Percentiles rank a stretch among this genome's conserved stretches.
phyloP scores from a whole-genome alignment of 2,329 filamentous ascomycete species.

The Monilinia fructigena region DNA sequence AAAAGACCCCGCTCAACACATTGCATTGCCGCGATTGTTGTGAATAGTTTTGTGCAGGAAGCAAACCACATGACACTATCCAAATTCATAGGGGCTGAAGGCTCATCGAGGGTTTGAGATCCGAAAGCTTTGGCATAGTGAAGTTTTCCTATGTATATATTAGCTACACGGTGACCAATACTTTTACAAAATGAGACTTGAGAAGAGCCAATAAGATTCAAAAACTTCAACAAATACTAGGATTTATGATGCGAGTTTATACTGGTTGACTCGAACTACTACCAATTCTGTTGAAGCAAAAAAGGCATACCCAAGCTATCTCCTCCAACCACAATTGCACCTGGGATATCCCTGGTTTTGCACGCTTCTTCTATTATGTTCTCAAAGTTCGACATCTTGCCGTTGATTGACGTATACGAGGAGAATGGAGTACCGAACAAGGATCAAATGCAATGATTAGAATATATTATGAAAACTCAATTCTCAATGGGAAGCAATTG shows the following conservation, averaged over 20 bases:
- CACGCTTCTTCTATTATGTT: constrained; percentile 28
- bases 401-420: not conserved
- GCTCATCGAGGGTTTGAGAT: constrained; percentile 47
- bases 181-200: not conserved
- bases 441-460: not conserved
- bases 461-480: not conserved
- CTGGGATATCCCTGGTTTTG: constrained; percentile 29
- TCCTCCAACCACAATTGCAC: constrained; percentile 29
- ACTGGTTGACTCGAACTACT: not conserved
- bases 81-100: constrained; percentile 55
- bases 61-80: constrained; percentile 62
- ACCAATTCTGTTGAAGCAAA: not conserved
- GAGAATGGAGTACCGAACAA: not conserved
- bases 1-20: constrained; percentile 53
- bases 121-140: constrained; percentile 43
- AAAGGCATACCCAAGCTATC: constrained; percentile 28
- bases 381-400: constrained; percentile 31
- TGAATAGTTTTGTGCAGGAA: constrained; percentile 57
- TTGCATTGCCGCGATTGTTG: constrained; percentile 54
- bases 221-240: constrained; percentile 1
- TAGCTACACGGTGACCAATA: not conserved
- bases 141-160: constrained; percentile 39
- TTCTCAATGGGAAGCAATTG: not conserved
- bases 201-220: not conserved
- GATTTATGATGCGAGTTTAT: not conserved